phyloP scores from a whole-genome alignment of 1,284 basidiomycete species.

The Cystobasidium pallidum region DNA sequence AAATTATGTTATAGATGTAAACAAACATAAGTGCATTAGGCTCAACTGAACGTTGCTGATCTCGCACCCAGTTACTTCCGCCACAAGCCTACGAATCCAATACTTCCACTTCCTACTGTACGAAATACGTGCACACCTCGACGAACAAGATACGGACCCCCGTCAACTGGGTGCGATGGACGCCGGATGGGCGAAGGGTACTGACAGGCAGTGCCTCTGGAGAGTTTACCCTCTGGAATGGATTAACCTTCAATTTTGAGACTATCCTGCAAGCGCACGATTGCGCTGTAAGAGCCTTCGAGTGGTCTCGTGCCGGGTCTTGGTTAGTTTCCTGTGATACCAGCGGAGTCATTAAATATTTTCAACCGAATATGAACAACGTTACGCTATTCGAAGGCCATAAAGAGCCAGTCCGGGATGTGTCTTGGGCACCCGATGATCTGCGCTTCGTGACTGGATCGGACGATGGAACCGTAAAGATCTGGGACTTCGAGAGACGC shows the following conservation, averaged over 20 bases:
- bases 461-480: conserved; percentile 89
- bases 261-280: conserved; percentile 94
- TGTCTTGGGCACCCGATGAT: conserved; percentile 91
- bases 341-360: conserved; percentile 94
- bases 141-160: conserved; percentile 98
- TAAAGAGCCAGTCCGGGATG: conserved; percentile 76
- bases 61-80: conserved; percentile 73
- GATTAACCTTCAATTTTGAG: conserved; percentile 98
- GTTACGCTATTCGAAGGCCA: conserved; percentile 90
- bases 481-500: conserved; percentile 82
- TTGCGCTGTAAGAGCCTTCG: conserved; percentile 83
- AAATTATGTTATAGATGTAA: conserved; percentile 55
- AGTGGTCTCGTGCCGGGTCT: conserved; percentile 86
- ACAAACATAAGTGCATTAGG: conserved; percentile 1
- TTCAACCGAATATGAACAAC: conserved; percentile 98
- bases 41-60: background rate
- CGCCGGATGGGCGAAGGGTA: conserved; percentile 87
- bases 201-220: conserved; percentile 94
- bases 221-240: conserved; percentile 99
- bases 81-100: conserved; percentile 87
- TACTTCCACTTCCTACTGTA: conserved; percentile 85
- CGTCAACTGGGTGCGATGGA: conserved; percentile 96
- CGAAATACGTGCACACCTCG: conserved; percentile 95
- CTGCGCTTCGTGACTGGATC: conserved; percentile 88
- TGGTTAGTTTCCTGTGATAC: conserved; percentile 93